Percentiles rank a stretch among this genome's conserved stretches.
Conservation (phyloP, 1,284 basidiomycete genomes). For the Amylostereum areolatum region DNA sequence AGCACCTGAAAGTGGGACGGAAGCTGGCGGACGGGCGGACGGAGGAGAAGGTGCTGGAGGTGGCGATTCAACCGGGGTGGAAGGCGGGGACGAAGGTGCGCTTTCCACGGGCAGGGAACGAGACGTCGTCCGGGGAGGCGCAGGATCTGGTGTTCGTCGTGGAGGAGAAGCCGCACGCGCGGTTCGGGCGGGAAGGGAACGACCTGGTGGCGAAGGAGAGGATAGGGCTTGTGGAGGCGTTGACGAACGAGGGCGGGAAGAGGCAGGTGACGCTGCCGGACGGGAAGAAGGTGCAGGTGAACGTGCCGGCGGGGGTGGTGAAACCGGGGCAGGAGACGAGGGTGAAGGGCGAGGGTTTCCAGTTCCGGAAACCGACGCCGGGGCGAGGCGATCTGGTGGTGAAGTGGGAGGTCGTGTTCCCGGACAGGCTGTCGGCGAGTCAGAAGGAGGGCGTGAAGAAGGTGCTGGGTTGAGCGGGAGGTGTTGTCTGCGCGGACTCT, state of each 20-base stretch:
- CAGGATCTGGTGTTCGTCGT: constrained; percentile 89
- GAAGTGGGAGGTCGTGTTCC: constrained; percentile 83
- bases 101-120: constrained; percentile 85
- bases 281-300: constrained; percentile 67
- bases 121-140: constrained; percentile 65
- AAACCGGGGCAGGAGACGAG: constrained; percentile 75
- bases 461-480: constrained; percentile 35
- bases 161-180: constrained; percentile 82
- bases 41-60: constrained; percentile 90
- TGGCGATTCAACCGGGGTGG: constrained; percentile 84
- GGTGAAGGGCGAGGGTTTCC: constrained; percentile 84
- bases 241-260: constrained; percentile 49
- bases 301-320: constrained; percentile 65
- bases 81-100: constrained; percentile 89
- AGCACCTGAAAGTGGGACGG: constrained; percentile 86
- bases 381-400: constrained; percentile 82
- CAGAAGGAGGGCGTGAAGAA: constrained; percentile 81
- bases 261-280: constrained; percentile 70
- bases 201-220: constrained; percentile 63
- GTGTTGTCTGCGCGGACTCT: not conserved
- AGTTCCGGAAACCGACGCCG: constrained; percentile 71
- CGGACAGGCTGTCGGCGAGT: constrained; percentile 59
- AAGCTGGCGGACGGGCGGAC: constrained; percentile 64
- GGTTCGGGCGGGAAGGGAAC: constrained; percentile 76
- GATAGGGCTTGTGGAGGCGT: constrained; percentile 79